Evolutionary conservation across 2,329 filamentous ascomycete genomes (phyloP).

Genomic region (Chrysoporthe austroafricana): DNA sequence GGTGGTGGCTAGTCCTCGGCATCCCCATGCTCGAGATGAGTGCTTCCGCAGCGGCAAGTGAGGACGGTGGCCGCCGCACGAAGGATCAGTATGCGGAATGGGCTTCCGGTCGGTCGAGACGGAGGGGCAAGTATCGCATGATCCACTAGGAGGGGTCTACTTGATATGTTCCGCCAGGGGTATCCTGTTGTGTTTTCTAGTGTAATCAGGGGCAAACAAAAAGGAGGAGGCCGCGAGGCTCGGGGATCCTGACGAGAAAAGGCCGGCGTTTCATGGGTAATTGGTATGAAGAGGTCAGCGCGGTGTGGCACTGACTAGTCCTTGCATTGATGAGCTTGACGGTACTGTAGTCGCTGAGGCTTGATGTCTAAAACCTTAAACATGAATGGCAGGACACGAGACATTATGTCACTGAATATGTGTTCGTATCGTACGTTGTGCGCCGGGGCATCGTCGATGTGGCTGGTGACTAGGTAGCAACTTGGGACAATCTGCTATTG

Average conservation of each 20-base stretch:
- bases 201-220: neutral
- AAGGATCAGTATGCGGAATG: constrained; percentile 24
- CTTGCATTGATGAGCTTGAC: neutral
- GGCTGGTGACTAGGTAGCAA: neutral
- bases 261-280: neutral
- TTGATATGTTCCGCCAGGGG: neutral
- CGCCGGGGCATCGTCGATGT: neutral
- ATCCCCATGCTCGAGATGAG: constrained; percentile 30
- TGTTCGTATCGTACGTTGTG: neutral
- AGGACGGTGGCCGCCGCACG: constrained; percentile 1
- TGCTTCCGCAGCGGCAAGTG: neutral
- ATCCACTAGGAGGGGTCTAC: neutral
- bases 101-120: constrained; percentile 17
- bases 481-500: too few species aligned
- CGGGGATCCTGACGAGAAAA: neutral
- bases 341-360: neutral
- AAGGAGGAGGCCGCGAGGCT: neutral
- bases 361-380: neutral
- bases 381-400: neutral
- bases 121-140: constrained; percentile 24
- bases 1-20: constrained; percentile 70
- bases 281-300: neutral
- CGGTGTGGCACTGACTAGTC: neutral
- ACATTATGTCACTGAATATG: neutral
- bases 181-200: neutral